These are phyloP conservation scores for Ceratocystis colombiana DNA, from an alignment of 2,329 filamentous ascomycete genomes.

Conservation along the genomic window DNA sequence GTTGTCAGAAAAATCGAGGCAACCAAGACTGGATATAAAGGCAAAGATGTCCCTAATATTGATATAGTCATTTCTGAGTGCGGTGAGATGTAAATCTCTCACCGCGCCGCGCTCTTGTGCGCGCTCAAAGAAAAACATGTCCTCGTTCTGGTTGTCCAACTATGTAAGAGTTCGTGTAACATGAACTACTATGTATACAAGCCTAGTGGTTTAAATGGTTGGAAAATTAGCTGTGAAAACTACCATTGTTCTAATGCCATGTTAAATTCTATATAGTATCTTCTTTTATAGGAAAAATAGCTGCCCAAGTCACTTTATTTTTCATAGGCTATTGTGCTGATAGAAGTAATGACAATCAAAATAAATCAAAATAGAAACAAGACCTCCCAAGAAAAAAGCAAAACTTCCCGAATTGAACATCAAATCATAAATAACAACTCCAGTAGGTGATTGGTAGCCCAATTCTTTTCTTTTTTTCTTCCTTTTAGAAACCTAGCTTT, in stretches of 20 bases:
- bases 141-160: not conserved
- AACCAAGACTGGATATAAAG: slow-evolving; percentile 64
- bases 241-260: not conserved
- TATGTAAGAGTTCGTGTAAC: not conserved
- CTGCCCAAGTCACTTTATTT: too few relatives aligned
- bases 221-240: not conserved
- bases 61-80: slow-evolving; percentile 80
- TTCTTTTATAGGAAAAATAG: too few relatives aligned
- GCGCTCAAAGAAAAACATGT: not conserved
- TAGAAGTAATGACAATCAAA: not conserved
- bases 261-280: not conserved
- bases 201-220: too few relatives aligned
- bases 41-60: slow-evolving; percentile 70
- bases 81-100: slow-evolving; percentile 66
- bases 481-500: too few relatives aligned
- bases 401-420: not conserved
- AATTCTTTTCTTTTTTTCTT: too few relatives aligned
- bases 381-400: not conserved
- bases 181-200: not conserved
- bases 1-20: slow-evolving; percentile 87
- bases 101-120: too few relatives aligned
- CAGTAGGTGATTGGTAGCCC: too few relatives aligned
- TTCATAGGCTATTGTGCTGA: too few relatives aligned
- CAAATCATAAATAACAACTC: not conserved
- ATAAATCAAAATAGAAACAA: slow-evolving; percentile 6